Percentiles rank a stretch among this genome's conserved stretches.
Evolutionary conservation across 2,329 filamentous ascomycete genomes (phyloP).

Genomic region (Arthrinium phaeospermum): DNA sequence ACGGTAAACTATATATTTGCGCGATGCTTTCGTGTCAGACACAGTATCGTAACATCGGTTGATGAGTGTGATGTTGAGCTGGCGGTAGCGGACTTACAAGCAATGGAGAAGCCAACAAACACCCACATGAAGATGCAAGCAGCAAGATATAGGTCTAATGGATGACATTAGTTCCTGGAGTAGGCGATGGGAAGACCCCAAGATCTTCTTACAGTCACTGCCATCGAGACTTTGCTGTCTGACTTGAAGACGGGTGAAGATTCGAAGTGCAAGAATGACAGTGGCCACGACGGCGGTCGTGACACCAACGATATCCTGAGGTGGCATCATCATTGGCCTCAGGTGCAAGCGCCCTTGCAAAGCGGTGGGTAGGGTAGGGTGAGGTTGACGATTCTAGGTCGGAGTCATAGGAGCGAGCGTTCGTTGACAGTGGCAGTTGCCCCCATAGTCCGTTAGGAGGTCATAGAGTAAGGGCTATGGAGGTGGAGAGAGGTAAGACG

Average conservation of each 20-base stretch:
- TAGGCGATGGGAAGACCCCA: background rate
- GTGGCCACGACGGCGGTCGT: constrained; percentile 9
- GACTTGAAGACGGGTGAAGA: background rate
- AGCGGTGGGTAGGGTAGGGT: background rate
- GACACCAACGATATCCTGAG: background rate
- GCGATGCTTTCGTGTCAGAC: background rate
- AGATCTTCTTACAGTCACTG: background rate
- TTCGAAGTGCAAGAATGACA: background rate
- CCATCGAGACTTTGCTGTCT: background rate
- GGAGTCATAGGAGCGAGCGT: background rate
- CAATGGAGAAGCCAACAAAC: background rate
- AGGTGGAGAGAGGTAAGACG: background rate
- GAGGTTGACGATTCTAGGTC: background rate
- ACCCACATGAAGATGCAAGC: background rate
- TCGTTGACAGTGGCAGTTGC: background rate
- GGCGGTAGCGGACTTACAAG: background rate
- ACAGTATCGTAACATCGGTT: background rate
- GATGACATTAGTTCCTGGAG: background rate
- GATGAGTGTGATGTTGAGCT: background rate
- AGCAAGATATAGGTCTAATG: background rate
- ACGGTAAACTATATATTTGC: background rate
- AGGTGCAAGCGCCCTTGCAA: constrained; percentile 8
- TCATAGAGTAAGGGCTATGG: background rate
- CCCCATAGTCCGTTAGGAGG: background rate
- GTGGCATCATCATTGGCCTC: background rate